Evolutionary conservation across 2,329 filamentous ascomycete species (phyloP).

Genomic region (Aspergillus ochraceoroseus): DNA sequence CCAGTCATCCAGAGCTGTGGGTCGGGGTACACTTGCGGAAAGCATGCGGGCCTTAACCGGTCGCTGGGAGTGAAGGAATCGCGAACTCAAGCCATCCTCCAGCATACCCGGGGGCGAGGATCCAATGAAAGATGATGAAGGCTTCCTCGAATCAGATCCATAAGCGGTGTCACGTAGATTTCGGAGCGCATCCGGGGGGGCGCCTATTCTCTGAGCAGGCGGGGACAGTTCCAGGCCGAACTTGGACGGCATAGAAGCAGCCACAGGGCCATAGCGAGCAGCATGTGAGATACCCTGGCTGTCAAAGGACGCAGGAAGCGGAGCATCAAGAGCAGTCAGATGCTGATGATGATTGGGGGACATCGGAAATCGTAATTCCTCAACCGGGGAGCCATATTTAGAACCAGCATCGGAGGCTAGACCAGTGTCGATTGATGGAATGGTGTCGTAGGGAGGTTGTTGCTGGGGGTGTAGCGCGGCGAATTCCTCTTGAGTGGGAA

Average conservation of each 20-base stretch:
- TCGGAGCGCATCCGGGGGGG: constrained; percentile 59
- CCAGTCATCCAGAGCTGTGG: constrained; percentile 53
- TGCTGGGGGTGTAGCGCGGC: constrained; percentile 42
- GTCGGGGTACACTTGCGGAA: constrained; percentile 57
- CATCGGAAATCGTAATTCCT: constrained; percentile 69
- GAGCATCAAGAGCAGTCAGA: constrained; percentile 90
- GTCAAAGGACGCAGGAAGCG: constrained; percentile 89
- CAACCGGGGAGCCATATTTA: constrained; percentile 77
- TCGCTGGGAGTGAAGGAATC: constrained; percentile 62
- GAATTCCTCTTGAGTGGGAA: constrained; percentile 43
- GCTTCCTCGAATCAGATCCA: constrained; percentile 66
- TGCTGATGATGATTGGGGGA: constrained; percentile 65
- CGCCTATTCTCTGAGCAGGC: constrained; percentile 62
- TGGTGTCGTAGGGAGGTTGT: constrained; percentile 44
- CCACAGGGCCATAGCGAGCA: constrained; percentile 82
- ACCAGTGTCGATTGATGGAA: constrained; percentile 55
- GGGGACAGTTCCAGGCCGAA: constrained; percentile 79
- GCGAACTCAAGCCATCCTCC: constrained; percentile 63
- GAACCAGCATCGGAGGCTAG: constrained; percentile 56
- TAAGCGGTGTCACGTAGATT: constrained; percentile 63
- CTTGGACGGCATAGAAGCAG: constrained; percentile 85
- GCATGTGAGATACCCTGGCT: constrained; percentile 92
- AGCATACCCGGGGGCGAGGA: constrained; percentile 58
- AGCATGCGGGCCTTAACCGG: constrained; percentile 55
- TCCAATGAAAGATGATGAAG: constrained; percentile 42